phyloP scores from a whole-genome alignment of 345 rosid species.

The Linum usitatissimum region DNA sequence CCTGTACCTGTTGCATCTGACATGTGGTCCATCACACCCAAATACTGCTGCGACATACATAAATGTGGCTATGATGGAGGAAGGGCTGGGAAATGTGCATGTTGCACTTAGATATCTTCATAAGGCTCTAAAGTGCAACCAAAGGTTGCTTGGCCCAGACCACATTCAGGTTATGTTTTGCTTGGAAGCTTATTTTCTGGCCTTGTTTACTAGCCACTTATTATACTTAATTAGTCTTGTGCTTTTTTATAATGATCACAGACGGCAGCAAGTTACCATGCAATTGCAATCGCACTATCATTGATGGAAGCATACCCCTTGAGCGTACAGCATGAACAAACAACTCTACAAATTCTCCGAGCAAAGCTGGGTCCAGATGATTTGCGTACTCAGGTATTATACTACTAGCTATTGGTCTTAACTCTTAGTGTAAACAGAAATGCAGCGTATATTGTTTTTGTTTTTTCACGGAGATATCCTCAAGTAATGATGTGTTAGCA shows the following conservation, averaged over 20 bases:
- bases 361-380: constrained; percentile 96
- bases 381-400: constrained; percentile 87
- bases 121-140: constrained; percentile 93
- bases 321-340: constrained; percentile 98
- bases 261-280: constrained; percentile 99
- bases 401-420: background rate
- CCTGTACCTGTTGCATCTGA: constrained; percentile 87
- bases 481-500: background rate
- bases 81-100: constrained; percentile 98
- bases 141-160: constrained; percentile 89
- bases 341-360: constrained; percentile 85
- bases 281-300: constrained; percentile 99
- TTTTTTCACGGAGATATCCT: no score
- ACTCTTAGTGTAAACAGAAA: background rate
- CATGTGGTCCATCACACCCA: constrained; percentile 98
- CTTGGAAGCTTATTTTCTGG: constrained; percentile 4
- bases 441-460: background rate
- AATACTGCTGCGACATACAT: constrained; percentile 99
- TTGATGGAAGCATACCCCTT: constrained; percentile 97
- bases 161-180: constrained; percentile 78
- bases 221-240: constrained; percentile 3
- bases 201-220: background rate
- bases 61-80: constrained; percentile 99
- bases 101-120: constrained; percentile 97
- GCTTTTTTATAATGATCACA: constrained; percentile 23